Percentiles rank a stretch among this genome's conserved stretches.
These are phyloP conservation scores for Xylaria arbuscula DNA, from an alignment of 2,329 filamentous ascomycete species.

Conservation along the genomic window DNA sequence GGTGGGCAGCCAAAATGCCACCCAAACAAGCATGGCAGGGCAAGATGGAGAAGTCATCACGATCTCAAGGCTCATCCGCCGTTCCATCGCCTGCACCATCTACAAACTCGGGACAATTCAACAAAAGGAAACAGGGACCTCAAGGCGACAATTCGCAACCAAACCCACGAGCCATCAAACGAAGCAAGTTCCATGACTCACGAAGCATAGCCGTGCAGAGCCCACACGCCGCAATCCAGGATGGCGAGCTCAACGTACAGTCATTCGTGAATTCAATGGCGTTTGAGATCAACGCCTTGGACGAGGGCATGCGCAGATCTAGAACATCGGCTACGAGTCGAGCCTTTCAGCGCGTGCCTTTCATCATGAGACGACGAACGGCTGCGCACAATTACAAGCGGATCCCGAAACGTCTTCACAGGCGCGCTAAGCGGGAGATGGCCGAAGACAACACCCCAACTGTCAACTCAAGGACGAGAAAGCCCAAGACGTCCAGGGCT, in stretches of 20 bases:
- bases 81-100: conserved; percentile 17
- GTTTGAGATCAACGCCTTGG: conserved; percentile 88
- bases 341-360: conserved; percentile 91
- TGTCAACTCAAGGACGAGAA: conserved; percentile 72
- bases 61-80: conserved; percentile 11
- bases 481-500: conserved; percentile 66
- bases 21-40: conserved; percentile 37
- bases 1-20: conserved; percentile 36
- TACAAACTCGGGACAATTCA: conserved; percentile 31
- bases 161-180: conserved; percentile 53
- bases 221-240: conserved; percentile 64
- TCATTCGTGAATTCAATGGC: conserved; percentile 87
- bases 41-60: conserved; percentile 26
- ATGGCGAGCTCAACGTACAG: conserved; percentile 86
- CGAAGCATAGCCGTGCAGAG: conserved; percentile 63
- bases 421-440: conserved; percentile 79
- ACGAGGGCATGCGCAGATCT: conserved; percentile 81
- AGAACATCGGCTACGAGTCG: conserved; percentile 72
- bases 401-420: conserved; percentile 81
- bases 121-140: conserved; percentile 48
- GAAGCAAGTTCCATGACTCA: conserved; percentile 59
- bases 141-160: conserved; percentile 44
- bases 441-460: conserved; percentile 90
- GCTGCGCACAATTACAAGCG: conserved; percentile 95
- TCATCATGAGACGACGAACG: conserved; percentile 84